Evolutionary conservation across 768 basidiomycete species (phyloP), one percentile per base, ranked within the genome.

Genomic region (Boletus subparvulus): DNA sequence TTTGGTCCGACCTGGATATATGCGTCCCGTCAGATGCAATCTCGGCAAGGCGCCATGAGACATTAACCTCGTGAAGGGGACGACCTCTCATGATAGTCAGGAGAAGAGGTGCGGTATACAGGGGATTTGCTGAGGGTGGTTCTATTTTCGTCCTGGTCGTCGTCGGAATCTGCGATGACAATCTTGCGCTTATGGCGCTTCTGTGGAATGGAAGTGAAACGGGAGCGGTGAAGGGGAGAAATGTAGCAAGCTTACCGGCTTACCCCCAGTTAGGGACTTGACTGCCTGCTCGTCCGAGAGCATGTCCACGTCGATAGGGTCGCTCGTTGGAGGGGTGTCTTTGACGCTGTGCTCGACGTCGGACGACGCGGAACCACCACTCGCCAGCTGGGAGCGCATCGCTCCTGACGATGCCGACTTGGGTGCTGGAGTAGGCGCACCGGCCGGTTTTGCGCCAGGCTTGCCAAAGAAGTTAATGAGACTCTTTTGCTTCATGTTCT

Each of bases 221-320:
- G 41, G 26, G 40, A 40, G 33, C 3, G 24, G 4, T 35, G 11
- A 43, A 7, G 24, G 6, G 24, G 28, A 58, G 16, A 37, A 51
- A 41, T 26, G 41, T 41, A 39, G 47, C 9, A 32, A 51, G 62
- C 75, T 54, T 56, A 80, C 80, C 51, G 60, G 71, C 68, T 46
- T 68, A 66, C 53, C 55, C 59, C 62, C 59, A 46, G 66, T 62
- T 19, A 69, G 65, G 26, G 75, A 73, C 21, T 79, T 80, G 41
- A 80, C 81, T 13, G 77, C 12, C 17, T 56, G 81, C 2, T 70
- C 61, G 33, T 78, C 80, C 9, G 77, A 78, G 47, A 84, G 60
- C 83, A 90, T 85, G 66, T 91, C 89, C 11, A 92, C 80, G 61
- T 92, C 89, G 54, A 91, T 81, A 30, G 82, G 77, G 54, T 92